Base-by-base conservation (phyloP, 176 grass and related monocot genomes). In the Dendrocalamus sinicus region DNA sequence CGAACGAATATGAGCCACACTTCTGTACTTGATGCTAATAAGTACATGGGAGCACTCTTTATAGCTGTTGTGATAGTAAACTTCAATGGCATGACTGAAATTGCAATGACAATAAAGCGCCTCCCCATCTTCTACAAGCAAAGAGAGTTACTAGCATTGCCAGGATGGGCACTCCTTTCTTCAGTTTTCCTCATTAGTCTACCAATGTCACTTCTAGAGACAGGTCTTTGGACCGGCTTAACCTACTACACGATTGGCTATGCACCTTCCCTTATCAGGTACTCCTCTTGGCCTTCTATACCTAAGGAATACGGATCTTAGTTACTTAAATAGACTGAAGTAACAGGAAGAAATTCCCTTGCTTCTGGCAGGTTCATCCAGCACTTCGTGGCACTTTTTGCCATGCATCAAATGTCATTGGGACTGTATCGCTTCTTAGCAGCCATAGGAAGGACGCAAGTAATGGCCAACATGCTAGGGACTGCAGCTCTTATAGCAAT, bases 111-210 rank as follows among this genome's bases (percentile, higher is more conserved):
- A 82, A 89, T 95, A 88, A 95, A 90, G 72, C 87, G 96, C 32
- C 88, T 98, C 72, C 93, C 93, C 43, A 98, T 93, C 50, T 95
- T 94, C 77, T 98, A 94, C 86, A 98, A 98, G 90, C 96, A 98
- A 83, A 89, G 91, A 65, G 93, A 95, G 55, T 28, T 98, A 83
- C 81, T 98, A 81, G 82, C 43, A 85, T 82, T 98, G 80, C 96
- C 96, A 81, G 93, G 89, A 83, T 98, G 96, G 96, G 91, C 93
- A 59, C 88, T 98, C 70, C 84, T 98, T 89, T 89, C 81, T 84
- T 92, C 96, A 51, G 88, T 89, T 80, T 94, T 83, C 83, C 83
- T 98, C 62, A 85, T 98, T 76, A 92, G 88, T 77, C 55, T 98
- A 62, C 96, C 87, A 53, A 83, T 89, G 30, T 98, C 96, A 58